Conservation (phyloP, 1,139 yeast genomes). For the Yamadazyma triangularis region DNA sequence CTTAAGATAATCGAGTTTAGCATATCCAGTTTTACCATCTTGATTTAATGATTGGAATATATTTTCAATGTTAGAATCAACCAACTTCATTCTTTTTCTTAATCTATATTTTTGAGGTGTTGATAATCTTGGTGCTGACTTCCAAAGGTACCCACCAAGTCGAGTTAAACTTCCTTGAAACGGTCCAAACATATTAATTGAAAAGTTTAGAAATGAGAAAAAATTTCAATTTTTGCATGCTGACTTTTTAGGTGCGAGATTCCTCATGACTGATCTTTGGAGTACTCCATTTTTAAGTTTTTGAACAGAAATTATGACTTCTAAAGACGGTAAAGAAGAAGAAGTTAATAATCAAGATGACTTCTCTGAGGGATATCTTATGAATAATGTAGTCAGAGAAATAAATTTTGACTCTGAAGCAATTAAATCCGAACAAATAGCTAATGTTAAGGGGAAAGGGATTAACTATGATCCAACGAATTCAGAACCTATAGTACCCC, state of each 20-base stretch:
- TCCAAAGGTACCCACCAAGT: slow-evolving; percentile 87
- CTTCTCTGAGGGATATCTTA: no score
- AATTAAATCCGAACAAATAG: neutral
- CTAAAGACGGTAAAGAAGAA: no score
- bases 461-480: neutral
- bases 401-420: neutral
- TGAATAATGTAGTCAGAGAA: no score
- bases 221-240: no score
- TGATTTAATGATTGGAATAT: slow-evolving; percentile 57
- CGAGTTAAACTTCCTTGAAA: slow-evolving; percentile 61
- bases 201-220: no score
- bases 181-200: slow-evolving; percentile 84
- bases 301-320: no score
- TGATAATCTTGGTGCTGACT: slow-evolving; percentile 65
- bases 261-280: no score
- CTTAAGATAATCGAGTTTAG: slow-evolving; percentile 50
- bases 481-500: slow-evolving; percentile 59
- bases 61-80: slow-evolving; percentile 73
- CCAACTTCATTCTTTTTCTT: slow-evolving; percentile 73
- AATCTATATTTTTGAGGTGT: slow-evolving; percentile 77
- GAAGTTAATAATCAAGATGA: no score
- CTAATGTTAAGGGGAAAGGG: neutral
- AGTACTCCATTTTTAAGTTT: no score
- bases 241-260: no score
- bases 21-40: slow-evolving; percentile 35